phyloP scores from a whole-genome alignment of 2,329 filamentous ascomycete species.

The Paradendryphiella salina region DNA sequence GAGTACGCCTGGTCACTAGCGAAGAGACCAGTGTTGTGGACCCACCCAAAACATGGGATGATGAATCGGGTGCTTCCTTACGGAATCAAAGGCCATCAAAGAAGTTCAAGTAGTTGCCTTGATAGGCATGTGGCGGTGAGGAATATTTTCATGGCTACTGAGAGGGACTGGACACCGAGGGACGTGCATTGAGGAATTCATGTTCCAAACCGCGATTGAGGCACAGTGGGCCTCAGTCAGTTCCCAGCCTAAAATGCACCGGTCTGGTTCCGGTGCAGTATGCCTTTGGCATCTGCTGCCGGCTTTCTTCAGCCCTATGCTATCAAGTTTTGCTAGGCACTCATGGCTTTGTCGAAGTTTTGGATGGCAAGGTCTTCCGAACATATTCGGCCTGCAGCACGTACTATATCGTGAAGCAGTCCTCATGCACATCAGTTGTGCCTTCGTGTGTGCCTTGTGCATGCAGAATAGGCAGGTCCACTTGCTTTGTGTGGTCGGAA shows the following conservation, averaged over 20 bases:
- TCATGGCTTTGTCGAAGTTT: too few relatives aligned
- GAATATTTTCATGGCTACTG: conserved; percentile 48
- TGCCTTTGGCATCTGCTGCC: too few relatives aligned
- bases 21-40: conserved; percentile 54
- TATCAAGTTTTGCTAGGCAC: too few relatives aligned
- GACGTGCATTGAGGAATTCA: background rate
- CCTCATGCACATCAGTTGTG: background rate
- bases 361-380: background rate
- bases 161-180: conserved; percentile 41
- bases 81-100: conserved; percentile 27
- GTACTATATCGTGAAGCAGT: background rate
- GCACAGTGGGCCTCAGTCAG: background rate
- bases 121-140: conserved; percentile 38
- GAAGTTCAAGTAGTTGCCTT: conserved; percentile 37
- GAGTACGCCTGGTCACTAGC: conserved; percentile 51
- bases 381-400: background rate
- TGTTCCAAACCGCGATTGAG: background rate
- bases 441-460: background rate
- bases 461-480: background rate
- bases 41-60: conserved; percentile 26
- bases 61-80: conserved; percentile 23
- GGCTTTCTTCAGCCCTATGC: background rate
- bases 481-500: background rate
- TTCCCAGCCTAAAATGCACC: background rate
- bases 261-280: too few relatives aligned